phyloP scores from a whole-genome alignment of 768 basidiomycete species.

The Suillus alpinus region DNA sequence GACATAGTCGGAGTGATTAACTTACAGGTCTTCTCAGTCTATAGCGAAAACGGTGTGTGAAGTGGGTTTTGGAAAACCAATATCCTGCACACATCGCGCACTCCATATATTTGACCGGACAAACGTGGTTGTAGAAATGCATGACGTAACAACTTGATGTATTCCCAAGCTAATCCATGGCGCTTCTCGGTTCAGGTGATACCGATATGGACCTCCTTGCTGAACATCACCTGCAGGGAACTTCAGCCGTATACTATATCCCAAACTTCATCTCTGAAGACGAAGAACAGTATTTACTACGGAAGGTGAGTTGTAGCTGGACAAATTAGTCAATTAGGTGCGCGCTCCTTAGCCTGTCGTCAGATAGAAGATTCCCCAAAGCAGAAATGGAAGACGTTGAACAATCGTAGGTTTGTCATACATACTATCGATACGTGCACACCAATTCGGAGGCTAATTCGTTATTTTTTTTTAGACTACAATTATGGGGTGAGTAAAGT shows the following conservation, averaged over 20 bases:
- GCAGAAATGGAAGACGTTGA: slow-evolving; percentile 76
- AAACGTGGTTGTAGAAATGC: not conserved
- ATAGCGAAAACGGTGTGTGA: not conserved
- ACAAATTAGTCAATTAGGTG: slow-evolving; percentile 3
- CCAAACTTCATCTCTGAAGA: slow-evolving; percentile 73
- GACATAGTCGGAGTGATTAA: not conserved
- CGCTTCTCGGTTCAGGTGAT: not conserved
- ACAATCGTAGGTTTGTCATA: slow-evolving; percentile 56
- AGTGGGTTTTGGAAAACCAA: not conserved
- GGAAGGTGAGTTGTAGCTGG: slow-evolving; percentile 52
- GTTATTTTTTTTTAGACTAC: slow-evolving; percentile 46
- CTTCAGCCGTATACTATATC: slow-evolving; percentile 58
- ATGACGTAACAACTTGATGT: not conserved
- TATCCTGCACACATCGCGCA: not conserved
- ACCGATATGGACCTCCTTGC: not conserved
- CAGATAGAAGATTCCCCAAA: slow-evolving; percentile 80
- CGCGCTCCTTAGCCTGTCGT: slow-evolving; percentile 7
- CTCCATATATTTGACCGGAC: not conserved
- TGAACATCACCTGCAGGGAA: slow-evolving; percentile 32
- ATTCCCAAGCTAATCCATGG: not conserved
- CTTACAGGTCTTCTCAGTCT: not conserved
- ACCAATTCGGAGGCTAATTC: not conserved
- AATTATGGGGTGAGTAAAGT: slow-evolving; percentile 60
- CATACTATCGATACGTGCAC: not conserved
- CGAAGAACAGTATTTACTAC: slow-evolving; percentile 75